phyloP scores from a whole-genome alignment of 1,284 basidiomycete genomes.

The Ustilago nuda region DNA sequence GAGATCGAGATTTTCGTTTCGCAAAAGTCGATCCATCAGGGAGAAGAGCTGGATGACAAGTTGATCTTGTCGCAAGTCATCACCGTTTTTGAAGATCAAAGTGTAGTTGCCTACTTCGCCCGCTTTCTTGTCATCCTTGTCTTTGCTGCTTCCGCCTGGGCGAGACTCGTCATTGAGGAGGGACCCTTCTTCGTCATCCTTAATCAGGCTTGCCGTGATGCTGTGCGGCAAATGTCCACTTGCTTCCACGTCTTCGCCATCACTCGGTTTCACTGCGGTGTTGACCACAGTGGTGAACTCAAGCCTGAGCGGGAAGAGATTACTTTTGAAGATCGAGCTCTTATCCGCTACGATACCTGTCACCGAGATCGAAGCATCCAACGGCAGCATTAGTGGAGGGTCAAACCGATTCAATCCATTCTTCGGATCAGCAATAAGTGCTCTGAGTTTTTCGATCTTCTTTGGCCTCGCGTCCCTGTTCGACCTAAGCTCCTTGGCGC shows the following conservation, averaged over 20 bases:
- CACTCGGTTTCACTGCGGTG: not conserved
- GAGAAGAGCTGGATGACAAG: conserved; percentile 97
- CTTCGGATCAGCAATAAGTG: conserved; percentile 85
- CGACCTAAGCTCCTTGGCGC: conserved; percentile 85
- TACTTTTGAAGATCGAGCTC: conserved; percentile 97
- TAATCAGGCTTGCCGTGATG: conserved; percentile 37
- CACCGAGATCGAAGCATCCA: conserved; percentile 85
- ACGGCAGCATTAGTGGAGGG: conserved; percentile 74
- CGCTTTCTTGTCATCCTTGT: conserved; percentile 20
- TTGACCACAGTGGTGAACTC: conserved; percentile 75
- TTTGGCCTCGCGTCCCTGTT: conserved; percentile 93
- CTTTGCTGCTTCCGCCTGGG: conserved; percentile 10
- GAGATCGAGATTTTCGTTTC: conserved; percentile 95
- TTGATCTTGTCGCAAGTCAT: conserved; percentile 97
- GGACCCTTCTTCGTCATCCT: conserved; percentile 18
- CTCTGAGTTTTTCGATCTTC: conserved; percentile 93
- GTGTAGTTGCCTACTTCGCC: conserved; percentile 74
- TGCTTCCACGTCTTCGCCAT: conserved; percentile 3
- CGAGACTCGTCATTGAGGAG: conserved; percentile 14
- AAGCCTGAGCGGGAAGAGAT: conserved; percentile 88
- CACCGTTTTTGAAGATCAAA: conserved; percentile 98
- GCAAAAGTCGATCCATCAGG: conserved; percentile 91
- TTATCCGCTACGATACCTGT: conserved; percentile 89
- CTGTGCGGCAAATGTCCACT: conserved; percentile 29
- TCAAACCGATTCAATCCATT: conserved; percentile 73